phyloP scores from a whole-genome alignment of 306 rosid species.

The Lathyrus sativus region DNA sequence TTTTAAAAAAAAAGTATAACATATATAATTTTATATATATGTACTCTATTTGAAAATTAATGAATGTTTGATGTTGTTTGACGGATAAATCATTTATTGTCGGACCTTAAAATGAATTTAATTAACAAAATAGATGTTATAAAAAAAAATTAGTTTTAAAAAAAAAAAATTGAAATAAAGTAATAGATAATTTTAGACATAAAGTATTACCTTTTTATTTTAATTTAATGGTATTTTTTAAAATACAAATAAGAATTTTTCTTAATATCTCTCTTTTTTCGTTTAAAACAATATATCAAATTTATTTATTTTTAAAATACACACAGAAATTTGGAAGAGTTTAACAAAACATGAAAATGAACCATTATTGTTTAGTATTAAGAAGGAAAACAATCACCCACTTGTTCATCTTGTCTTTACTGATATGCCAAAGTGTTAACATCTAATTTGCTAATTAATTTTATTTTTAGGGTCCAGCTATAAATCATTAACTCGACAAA shows the following conservation, averaged over 20 bases:
- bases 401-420: neutral
- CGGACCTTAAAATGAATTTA: neutral
- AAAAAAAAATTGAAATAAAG: too few species aligned
- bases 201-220: too few species aligned
- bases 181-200: too few species aligned
- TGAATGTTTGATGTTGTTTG: neutral
- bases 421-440: neutral
- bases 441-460: neutral
- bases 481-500: constrained; percentile 1
- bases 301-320: neutral
- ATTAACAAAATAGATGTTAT: neutral
- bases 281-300: too few species aligned
- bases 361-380: neutral
- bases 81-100: neutral
- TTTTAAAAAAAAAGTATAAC: too few species aligned
- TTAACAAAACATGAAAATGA: too few species aligned
- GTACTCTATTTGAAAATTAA: too few species aligned
- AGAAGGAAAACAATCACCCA: neutral
- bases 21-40: too few species aligned
- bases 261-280: too few species aligned
- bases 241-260: too few species aligned
- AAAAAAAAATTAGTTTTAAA: too few species aligned
- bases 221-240: too few species aligned
- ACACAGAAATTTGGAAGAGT: neutral
- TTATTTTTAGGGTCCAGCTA: neutral